Evolutionary conservation across 495 filamentous ascomycete genomes (phyloP), one percentile per base, ranked within the genome.

Genomic region (Aspergillus steynii): DNA sequence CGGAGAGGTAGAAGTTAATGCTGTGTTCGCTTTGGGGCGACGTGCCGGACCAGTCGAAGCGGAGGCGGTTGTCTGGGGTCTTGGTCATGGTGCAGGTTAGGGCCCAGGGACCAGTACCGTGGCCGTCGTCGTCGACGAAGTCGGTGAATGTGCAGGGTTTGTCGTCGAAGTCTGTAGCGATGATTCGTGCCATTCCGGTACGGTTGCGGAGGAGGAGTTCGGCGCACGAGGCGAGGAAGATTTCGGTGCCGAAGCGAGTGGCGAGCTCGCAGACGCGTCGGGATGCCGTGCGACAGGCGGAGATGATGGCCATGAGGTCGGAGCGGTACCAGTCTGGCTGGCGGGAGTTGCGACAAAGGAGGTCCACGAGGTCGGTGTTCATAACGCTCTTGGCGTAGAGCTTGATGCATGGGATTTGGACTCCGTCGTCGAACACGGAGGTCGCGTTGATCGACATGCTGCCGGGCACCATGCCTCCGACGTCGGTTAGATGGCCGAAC

Each of bases 91-190:
- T 74, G 67, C 80, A 83, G n/a, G 71, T 72, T 8, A 82, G 63
- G 6, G 77, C 78, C 71, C 77, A 82, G 1, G 80, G 80, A 2
- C 80, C 80, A 10, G 74, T 61, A 1, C 78, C 78, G 57, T 83
- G 77, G 2, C 80, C 80, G 53, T 83, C 80, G 58, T 82, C 80
- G 59, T 83, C 80, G 29, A 83, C 79, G 56, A 78, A 82, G 54
- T 83, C 80, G 5, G 80, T 79, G 57, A 83, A 83, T 3, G 68
- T 76, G 47, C 70, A 70, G 20, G 71, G 65, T 31, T 79, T 55
- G 9, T 74, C 72, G 15, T 76, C 74, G 29, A 83, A 81, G 5
- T 80, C 69, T 0, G 69, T 61, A n/a, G 78, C 74, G 46, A 82
- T 74, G 42, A 83, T 77, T 56, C 76, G 74, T 31, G 69, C 69